Evolutionary conservation across 2,329 filamentous ascomycete genomes (phyloP).

Genomic region (Neurospora sp.): DNA sequence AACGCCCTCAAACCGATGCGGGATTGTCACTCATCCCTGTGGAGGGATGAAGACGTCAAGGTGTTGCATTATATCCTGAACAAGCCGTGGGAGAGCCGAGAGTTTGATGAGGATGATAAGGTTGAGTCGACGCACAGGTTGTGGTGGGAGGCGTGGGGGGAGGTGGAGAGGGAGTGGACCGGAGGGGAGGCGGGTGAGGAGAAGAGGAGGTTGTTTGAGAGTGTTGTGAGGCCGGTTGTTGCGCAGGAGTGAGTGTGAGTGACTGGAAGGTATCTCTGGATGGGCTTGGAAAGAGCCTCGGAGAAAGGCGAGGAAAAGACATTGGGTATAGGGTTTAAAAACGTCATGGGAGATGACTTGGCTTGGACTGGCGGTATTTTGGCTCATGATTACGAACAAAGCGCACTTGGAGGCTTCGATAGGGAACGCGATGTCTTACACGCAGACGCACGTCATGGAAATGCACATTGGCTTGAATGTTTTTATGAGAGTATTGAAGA

Average conservation of each 20-base stretch:
- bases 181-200: slow-evolving; percentile 13
- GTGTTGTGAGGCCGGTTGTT: slow-evolving; percentile 24
- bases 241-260: slow-evolving; percentile 20
- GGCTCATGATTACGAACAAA: not conserved
- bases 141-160: slow-evolving; percentile 23
- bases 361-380: not conserved
- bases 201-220: slow-evolving; percentile 21
- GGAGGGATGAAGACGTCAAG: slow-evolving; percentile 10
- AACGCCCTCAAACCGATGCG: slow-evolving; percentile 12
- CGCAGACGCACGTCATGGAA: not conserved
- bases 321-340: not conserved
- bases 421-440: not conserved
- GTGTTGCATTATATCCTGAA: slow-evolving; percentile 8
- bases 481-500: not conserved
- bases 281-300: not conserved
- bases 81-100: slow-evolving; percentile 17
- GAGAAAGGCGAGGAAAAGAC: not conserved
- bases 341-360: not conserved
- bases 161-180: slow-evolving; percentile 16
- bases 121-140: slow-evolving; percentile 21
- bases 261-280: not conserved
- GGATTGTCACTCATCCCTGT: slow-evolving; percentile 5
- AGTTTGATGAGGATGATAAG: slow-evolving; percentile 3
- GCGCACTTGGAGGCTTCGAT: not conserved
- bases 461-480: not conserved